Evolutionary conservation across 1,284 basidiomycete genomes (phyloP), one percentile per base, ranked within the genome.

Genomic region (Rhodotorula sp.): DNA sequence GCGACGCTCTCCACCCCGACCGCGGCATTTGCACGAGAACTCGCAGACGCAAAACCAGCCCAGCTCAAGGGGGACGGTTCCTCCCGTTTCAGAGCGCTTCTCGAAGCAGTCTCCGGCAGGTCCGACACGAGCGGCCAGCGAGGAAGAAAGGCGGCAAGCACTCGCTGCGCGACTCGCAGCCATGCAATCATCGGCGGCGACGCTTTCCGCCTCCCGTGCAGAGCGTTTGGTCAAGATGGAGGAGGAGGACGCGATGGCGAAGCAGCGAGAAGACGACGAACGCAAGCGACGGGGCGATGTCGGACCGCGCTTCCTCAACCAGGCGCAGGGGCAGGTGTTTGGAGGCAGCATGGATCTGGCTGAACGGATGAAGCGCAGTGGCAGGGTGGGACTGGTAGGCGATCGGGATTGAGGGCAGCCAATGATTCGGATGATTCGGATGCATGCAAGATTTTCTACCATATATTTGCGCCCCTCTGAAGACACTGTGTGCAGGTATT

Each of bases 291-390:
- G 63, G 30, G 68, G 57, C 17, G 71, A 65, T 8, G 64, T 73
- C 3, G 75, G 69, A 4, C 74, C 75, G 46, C 49, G 54, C 6
- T 76, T 76, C 61, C 37, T 76, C 42, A 59, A 60, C 17, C 53
- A 72, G 6, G 72, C 70, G 59, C 65, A 76, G 63, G 70, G 68
- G 18, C 44, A 64, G 51, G 74, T 75, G 37, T 75, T 68, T 54
- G 70, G 70, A 6, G 72, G 71, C 0, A 51, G 61, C 18, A 70
- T 71, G 68, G 74, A 70, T 49, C 42, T 75, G 17, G 64, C 53
- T 0, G 74, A 75, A 58, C 53, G 74, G 45, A 73, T 75, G 65
- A 71, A 59, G 67, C 49, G 74, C 51, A 68, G 59, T n/a, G 71
- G 71, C 22, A 55, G 65, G 48, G 67, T 67, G 3, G 74, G 71